Evolutionary conservation across 345 rosid species (phyloP), one percentile per base, ranked within the genome.

Genomic region (Ceriops decandra): DNA sequence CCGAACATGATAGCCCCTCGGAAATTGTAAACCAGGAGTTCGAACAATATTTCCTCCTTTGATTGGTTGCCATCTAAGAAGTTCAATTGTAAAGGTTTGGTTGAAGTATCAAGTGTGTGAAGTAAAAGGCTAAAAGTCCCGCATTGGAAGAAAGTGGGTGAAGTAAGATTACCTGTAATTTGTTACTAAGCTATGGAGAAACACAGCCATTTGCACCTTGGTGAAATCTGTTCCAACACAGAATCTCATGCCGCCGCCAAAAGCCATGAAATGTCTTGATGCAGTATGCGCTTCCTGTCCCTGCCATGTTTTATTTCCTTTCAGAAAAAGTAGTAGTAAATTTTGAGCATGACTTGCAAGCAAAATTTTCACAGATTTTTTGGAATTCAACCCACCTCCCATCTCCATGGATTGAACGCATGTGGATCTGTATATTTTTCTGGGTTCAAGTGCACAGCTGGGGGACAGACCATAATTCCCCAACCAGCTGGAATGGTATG

Each of bases 191-290:
- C 88, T 82, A 69, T 90, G 98, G 64, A 93, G 83, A 76, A 90
- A 90, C 27, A 86, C 84, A 1, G 93, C 98, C 87, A 85, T 85
- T 82, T 93, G 97, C 70, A 87, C 76, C 76, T 87, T 95, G 19
- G 99, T 82, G 77, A 93, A 93, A 65, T 90, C 98, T 42, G 93
- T 80, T 68, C 98, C 98, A 8, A 95, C 95, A 62, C 99, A 95
- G 70, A 95, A 85, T 79, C 99, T 87, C 99, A 91, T 82, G 62
- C 99, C 99, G 20, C 97, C 98, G 21, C 97, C 98, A 72, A 93
- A 93, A 38, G 92, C 97, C 97, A 93, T 88, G 84, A 93, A 95
- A 53, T 80, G 72, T 77, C 88, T 95, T 16, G 97, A 74, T 63
- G 89, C 93, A 6, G 83, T 80, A 72, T 66, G 84, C 72, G 36